Evolutionary conservation across 441 rosid genomes (phyloP).

Genomic region (Dalechampia spathulata): DNA sequence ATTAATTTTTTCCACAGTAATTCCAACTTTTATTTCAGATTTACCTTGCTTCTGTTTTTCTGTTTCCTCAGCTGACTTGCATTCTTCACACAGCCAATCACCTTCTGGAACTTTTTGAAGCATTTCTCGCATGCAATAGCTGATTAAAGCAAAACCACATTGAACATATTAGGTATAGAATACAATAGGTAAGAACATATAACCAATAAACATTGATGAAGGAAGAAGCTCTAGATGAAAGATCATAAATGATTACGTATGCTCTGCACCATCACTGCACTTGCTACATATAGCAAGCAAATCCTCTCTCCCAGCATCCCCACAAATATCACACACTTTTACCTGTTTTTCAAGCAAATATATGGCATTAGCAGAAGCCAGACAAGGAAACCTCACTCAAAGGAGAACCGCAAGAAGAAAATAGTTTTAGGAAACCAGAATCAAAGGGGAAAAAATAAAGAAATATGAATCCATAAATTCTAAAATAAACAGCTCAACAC

Average conservation of each 20-base stretch:
- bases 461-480: too few species aligned
- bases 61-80: slow-evolving; percentile 64
- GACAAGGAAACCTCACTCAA: not conserved
- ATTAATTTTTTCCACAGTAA: too few species aligned
- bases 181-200: slow-evolving; percentile 6
- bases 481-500: too few species aligned
- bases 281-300: slow-evolving; percentile 84
- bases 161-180: not conserved
- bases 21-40: slow-evolving; percentile 17
- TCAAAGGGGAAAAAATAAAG: too few species aligned
- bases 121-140: slow-evolving; percentile 98
- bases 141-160: slow-evolving; percentile 28
- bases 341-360: slow-evolving; percentile 56
- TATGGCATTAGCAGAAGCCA: slow-evolving; percentile 14
- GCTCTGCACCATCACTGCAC: slow-evolving; percentile 99
- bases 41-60: slow-evolving; percentile 71
- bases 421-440: too few species aligned
- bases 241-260: slow-evolving; percentile 60
- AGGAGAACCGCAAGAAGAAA: too few species aligned
- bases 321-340: slow-evolving; percentile 98
- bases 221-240: slow-evolving; percentile 10
- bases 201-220: slow-evolving; percentile 11
- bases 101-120: slow-evolving; percentile 76
- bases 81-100: slow-evolving; percentile 98
- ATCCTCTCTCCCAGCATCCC: slow-evolving; percentile 99